Percentiles rank a stretch among this genome's conserved stretches.
These are phyloP conservation scores for Yamadazyma kitorensis DNA, from an alignment of 805 yeast species.

Conservation along the genomic window DNA sequence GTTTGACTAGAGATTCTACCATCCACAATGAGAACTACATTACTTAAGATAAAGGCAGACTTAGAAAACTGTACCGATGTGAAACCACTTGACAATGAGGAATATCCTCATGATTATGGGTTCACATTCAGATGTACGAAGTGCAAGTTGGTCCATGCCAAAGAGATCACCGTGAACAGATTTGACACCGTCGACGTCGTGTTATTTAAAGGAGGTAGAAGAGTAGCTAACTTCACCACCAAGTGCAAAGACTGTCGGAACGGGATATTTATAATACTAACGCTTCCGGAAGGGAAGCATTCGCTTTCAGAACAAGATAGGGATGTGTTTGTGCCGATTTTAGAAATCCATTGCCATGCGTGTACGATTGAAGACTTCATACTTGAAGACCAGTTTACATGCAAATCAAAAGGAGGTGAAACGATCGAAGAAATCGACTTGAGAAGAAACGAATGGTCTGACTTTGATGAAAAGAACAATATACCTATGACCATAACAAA, in stretches of 20 bases:
- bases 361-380: slow-evolving; percentile 7
- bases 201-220: neutral
- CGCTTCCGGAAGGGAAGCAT: neutral
- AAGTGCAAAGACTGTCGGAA: slow-evolving; percentile 14
- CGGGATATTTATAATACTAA: slow-evolving; percentile 8
- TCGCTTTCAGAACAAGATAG: neutral
- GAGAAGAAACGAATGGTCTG: slow-evolving; percentile 12
- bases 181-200: slow-evolving; percentile 6
- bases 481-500: slow-evolving; percentile 9
- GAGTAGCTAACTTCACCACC: slow-evolving; percentile 10
- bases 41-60: slow-evolving; percentile 10
- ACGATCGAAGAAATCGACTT: slow-evolving; percentile 12
- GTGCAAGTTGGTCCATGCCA: slow-evolving; percentile 9
- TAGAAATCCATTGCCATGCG: slow-evolving; percentile 12
- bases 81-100: slow-evolving; percentile 13
- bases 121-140: slow-evolving; percentile 9
- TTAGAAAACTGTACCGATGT: slow-evolving; percentile 13
- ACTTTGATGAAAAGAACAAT: slow-evolving; percentile 8
- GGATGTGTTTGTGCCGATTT: slow-evolving; percentile 6
- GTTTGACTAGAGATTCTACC: no score
- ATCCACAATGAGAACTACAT: slow-evolving; percentile 11
- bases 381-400: slow-evolving; percentile 13
- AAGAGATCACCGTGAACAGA: slow-evolving; percentile 8
- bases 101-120: slow-evolving; percentile 16
- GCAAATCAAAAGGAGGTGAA: slow-evolving; percentile 8